Evolutionary conservation across 176 grass and related monocot genomes (phyloP), one percentile per base, ranked within the genome.

Genomic region (Oryza australiensis): DNA sequence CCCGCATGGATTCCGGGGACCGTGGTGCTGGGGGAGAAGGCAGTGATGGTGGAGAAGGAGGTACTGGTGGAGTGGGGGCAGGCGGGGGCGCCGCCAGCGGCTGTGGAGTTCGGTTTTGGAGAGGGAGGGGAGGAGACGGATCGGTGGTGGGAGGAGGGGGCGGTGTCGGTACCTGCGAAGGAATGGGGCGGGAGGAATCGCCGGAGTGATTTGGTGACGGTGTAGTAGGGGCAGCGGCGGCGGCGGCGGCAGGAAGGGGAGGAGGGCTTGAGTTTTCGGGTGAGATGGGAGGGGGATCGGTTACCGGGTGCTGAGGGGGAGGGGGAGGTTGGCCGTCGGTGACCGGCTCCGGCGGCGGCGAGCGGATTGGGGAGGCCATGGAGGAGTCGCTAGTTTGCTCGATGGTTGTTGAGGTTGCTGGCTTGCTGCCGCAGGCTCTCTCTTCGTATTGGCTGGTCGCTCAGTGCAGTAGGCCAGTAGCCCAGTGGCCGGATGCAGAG

Each of bases 291-390:
- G 73, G 65, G 59, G 34, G 60, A 9, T 62, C 46, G 70, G 53
- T 10, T 34, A 35, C 62, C 35, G 37, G 76, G 63, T 80, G 76
- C 71, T 46, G 69, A 11, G 51, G 9, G 18, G 49, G 16, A 0
- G 79, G 77, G 12, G 67, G 32, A 10, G 78, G 55, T 28, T 51
- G 40, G 55, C 51, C 62, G 34, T 71, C 76, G 27, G 9, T 26
- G 49, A 75, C n/a, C 8, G 69, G 60, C 51, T 80, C 70, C 16
- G 84, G 72, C n/a, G 82, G 72, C 13, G 83, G 78, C 9, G 92
- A 51, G 38, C 26, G 77, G 66, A 40, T 83, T 41, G 87, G 73
- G 24, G 84, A 87, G 66, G 74, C 68, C 83, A 89, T 87, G 37
- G 82, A 72, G 53, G 22, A 62, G 82, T 55, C 64, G 75, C 80